Evolutionary conservation across 805 yeast species (phyloP).

Genomic region (Pichia sporocuriosa): DNA sequence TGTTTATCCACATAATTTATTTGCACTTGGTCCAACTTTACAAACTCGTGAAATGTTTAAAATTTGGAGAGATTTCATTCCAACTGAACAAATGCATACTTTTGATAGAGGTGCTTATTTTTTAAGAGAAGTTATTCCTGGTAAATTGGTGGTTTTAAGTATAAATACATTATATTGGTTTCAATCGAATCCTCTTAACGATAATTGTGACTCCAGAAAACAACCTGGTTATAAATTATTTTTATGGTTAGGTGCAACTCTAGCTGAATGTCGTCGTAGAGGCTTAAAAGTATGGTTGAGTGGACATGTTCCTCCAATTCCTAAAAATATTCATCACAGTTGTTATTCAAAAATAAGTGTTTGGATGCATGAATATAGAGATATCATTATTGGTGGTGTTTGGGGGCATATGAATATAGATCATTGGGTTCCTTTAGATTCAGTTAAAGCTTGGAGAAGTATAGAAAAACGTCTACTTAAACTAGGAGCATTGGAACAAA

Average conservation of each 20-base stretch:
- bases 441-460: conserved; percentile 57
- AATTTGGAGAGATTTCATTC: conserved; percentile 69
- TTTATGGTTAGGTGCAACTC: conserved; percentile 69
- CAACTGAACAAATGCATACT: conserved; percentile 68
- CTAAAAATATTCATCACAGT: conserved; percentile 65
- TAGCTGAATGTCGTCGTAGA: conserved; percentile 65
- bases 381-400: conserved; percentile 73
- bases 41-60: conserved; percentile 72
- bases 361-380: conserved; percentile 83
- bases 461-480: conserved; percentile 23
- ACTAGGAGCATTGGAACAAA: conserved; percentile 23
- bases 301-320: conserved; percentile 86
- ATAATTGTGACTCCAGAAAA: conserved; percentile 62
- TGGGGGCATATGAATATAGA: conserved; percentile 90
- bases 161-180: conserved; percentile 72
- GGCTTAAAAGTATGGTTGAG: conserved; percentile 80
- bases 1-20: conserved; percentile 82
- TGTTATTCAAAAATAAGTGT: conserved; percentile 69
- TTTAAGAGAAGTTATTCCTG: conserved; percentile 73
- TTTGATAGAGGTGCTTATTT: conserved; percentile 72
- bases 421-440: conserved; percentile 74
- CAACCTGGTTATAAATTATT: conserved; percentile 78
- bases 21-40: conserved; percentile 82
- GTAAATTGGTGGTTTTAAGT: conserved; percentile 68
- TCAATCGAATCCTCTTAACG: conserved; percentile 75